Percentiles rank a stretch among this genome's conserved stretches.
These are phyloP conservation scores for Mucuna pruriens DNA, from an alignment of 306 rosid species.

Conservation along the genomic window DNA sequence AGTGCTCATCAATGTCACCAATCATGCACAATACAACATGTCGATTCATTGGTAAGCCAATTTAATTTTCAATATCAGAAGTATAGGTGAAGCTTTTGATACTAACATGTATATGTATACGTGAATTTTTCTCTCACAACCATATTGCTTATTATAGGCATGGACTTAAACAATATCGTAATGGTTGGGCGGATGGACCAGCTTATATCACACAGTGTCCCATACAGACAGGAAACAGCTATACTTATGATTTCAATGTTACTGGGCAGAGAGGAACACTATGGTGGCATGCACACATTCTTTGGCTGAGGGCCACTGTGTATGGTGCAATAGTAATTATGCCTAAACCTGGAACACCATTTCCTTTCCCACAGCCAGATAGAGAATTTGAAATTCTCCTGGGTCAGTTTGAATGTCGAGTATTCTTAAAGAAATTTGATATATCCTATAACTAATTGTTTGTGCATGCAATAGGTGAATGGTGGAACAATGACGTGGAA, in stretches of 20 bases:
- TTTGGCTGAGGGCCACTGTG: slow-evolving; percentile 77
- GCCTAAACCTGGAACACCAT: slow-evolving; percentile 64
- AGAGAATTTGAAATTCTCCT: slow-evolving; percentile 57
- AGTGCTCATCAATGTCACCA: slow-evolving; percentile 66
- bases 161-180: slow-evolving; percentile 67
- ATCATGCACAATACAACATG: slow-evolving; percentile 72
- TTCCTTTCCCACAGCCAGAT: slow-evolving; percentile 66
- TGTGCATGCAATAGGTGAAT: slow-evolving; percentile 54
- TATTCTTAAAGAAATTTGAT: neutral
- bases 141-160: slow-evolving; percentile 50
- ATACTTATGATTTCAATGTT: slow-evolving; percentile 61
- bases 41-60: slow-evolving; percentile 67
- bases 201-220: slow-evolving; percentile 77
- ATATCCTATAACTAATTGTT: neutral
- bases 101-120: neutral
- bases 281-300: slow-evolving; percentile 85
- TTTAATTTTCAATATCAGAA: neutral
- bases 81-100: neutral
- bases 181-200: slow-evolving; percentile 79
- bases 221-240: slow-evolving; percentile 59
- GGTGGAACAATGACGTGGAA: slow-evolving; percentile 81
- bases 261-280: slow-evolving; percentile 74
- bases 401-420: slow-evolving; percentile 41
- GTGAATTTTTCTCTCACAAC: neutral
- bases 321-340: slow-evolving; percentile 73